Evolutionary conservation across 768 basidiomycete species (phyloP), one percentile per base, ranked within the genome.

Genomic region (Phlegmacium glaucopus): DNA sequence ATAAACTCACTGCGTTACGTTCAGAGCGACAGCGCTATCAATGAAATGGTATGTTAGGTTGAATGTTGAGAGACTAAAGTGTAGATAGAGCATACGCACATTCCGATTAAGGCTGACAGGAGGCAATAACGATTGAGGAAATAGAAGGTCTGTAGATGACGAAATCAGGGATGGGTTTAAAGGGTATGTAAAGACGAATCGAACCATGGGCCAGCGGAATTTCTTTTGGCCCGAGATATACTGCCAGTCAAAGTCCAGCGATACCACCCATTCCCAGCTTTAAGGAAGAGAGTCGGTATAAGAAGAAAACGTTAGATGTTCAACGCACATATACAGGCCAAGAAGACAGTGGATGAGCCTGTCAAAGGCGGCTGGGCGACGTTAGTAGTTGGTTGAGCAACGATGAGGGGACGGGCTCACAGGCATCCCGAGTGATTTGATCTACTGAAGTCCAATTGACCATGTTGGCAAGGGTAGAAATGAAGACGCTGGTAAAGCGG

Each of bases 171-270:
- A 30, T n/a, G 10, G 9, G 32, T 42, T 32, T 10, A 15, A 25
- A 6, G 43, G 22, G 44, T 9, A 18, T 9, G 17, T 27, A 26
- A 50, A 38, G 3, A 41, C 18, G 9, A 44, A 11, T 41, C 68
- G 36, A 58, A 86, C 83, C 79, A 87, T 64, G 42, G 85, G 84
- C 85, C 85, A 86, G 38, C 67, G 74, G 62, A 85, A 85, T 39
- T 55, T 68, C 54, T 75, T 78, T 63, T 74, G 75, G 36, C 83
- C 71, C 10, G 73, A 66, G 53, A 87, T 54, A 52, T 76, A 79
- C 49, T 79, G 69, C 79, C 79, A 84, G 62, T 87, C 85, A 54
- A 85, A 87, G 48, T 72, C 58, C 47, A 85, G 61, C 17, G 82
- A 82, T 9, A 75, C 77, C 52, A 76, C 71, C 67, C 80, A 82